Percentiles rank a stretch among this genome's conserved stretches.
Evolutionary conservation across 129 eudicot species (phyloP).

Genomic region (Flaveria linearis): DNA sequence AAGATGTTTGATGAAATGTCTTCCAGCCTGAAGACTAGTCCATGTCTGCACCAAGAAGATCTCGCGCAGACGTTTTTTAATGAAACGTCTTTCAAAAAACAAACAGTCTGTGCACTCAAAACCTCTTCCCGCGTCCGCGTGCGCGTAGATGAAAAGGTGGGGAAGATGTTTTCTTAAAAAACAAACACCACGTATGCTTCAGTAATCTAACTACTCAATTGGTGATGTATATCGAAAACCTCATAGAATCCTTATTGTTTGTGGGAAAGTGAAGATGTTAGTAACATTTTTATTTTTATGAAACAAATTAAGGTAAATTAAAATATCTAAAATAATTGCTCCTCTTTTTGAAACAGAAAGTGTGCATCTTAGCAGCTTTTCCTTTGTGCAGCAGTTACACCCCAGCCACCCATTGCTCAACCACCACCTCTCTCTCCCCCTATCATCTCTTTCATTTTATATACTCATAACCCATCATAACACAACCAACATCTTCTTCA

Average conservation of each 20-base stretch:
- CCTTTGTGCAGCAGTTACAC: slow-evolving; percentile 25
- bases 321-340: slow-evolving; percentile 21
- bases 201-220: too few species aligned
- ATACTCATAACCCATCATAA: not conserved
- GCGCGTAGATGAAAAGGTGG: too few species aligned
- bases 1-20: too few species aligned
- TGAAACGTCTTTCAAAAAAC: too few species aligned
- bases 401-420: slow-evolving; percentile 33
- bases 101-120: too few species aligned
- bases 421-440: not conserved
- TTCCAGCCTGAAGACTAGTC: too few species aligned
- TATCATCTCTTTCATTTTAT: not conserved
- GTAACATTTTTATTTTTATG: not conserved
- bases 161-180: too few species aligned
- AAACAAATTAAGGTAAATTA: not conserved
- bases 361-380: slow-evolving; percentile 31
- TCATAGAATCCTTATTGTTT: not conserved
- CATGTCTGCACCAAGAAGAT: too few species aligned
- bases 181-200: too few species aligned
- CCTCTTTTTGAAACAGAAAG: slow-evolving; percentile 13
- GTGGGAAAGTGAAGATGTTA: not conserved
- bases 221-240: too few species aligned
- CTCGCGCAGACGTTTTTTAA: too few species aligned
- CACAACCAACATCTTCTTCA: not conserved
- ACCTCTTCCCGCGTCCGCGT: too few species aligned